Evolutionary conservation across 2,329 filamentous ascomycete genomes (phyloP).

Genomic region (Aquanectria penicillioides): DNA sequence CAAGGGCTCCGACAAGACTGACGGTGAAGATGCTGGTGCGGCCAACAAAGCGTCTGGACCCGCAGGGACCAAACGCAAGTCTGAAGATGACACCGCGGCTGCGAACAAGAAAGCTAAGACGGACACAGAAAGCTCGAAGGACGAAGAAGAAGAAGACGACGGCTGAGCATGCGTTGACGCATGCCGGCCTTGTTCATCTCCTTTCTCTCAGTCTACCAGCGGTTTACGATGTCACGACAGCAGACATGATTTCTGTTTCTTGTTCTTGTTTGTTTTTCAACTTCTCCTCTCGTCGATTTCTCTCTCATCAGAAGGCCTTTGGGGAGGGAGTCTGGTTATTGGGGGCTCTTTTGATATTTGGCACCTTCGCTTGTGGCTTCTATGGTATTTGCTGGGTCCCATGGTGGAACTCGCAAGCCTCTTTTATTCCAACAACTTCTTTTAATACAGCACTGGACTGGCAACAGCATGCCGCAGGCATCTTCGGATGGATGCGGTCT

Average conservation of each 20-base stretch:
- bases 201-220: conserved; percentile 42
- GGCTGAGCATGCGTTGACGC: conserved; percentile 44
- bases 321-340: conserved; percentile 24
- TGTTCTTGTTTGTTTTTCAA: conserved; percentile 28
- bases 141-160: conserved; percentile 57
- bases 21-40: conserved; percentile 39
- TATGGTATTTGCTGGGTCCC: conserved; percentile 9
- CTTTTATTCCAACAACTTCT: conserved; percentile 29
- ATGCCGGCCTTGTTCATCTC: conserved; percentile 37
- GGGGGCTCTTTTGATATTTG: conserved; percentile 23
- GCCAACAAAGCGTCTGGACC: conserved; percentile 38
- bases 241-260: conserved; percentile 40
- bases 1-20: conserved; percentile 54
- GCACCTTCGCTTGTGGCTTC: conserved; percentile 29
- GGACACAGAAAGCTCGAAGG: conserved; percentile 52
- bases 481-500: conserved; percentile 33
- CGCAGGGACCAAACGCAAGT: conserved; percentile 69
- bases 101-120: conserved; percentile 68
- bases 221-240: conserved; percentile 51
- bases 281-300: conserved; percentile 18
- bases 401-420: conserved; percentile 3
- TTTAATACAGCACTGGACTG: conserved; percentile 52
- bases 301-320: conserved; percentile 11
- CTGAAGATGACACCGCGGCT: conserved; percentile 58
- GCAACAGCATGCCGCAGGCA: conserved; percentile 49